Evolutionary conservation across 768 basidiomycete species (phyloP), one percentile per base, ranked within the genome.

Genomic region (Termitomyces sp.): DNA sequence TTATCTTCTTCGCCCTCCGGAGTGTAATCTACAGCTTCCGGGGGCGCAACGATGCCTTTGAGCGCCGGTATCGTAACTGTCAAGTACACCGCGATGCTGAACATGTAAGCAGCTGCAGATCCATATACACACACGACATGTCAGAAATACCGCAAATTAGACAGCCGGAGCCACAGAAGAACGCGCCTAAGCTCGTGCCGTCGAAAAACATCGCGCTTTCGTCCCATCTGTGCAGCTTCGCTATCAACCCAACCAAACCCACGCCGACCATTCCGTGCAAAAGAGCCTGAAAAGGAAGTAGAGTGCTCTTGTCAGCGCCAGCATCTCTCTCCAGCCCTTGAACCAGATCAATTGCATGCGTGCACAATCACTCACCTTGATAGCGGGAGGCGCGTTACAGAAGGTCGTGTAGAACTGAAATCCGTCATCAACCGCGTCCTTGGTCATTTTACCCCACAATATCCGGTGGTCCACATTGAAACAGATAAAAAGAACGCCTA

Each of bases 171-270:
- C 12, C 47, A 48, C 12, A 48, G 47, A 49, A 44, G 37, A 76
- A 42, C 84, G 64, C 63, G 94, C 94, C 92, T 58, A 96, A 72
- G 63, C 85, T 86, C 24, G 88, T 86, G 22, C 95, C 95, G 70
- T 98, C 95, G 70, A 98, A 98, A 76, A 92, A 94, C 74, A 95
- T 81, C 8, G 95, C 95, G 63, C 90, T 92, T 66, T 97, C 94
- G 67, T 87, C 86, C 92, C 94, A 97, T 60, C 78, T 82, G 70
- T 90, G 79, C 57, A 97, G 76, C 71, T 97, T 98, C 47, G 82
- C 79, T 10, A 94, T 63, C 51, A 94, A 77, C 10, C 87, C 88
- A 26, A 87, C 63, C 36, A 97, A 69, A 12, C 92, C 91, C 18
- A 94, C 78, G 18, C 83, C 88, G 46, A 92, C 81, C 72, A 95